Evolutionary conservation across 176 grass and related monocot species (phyloP), one percentile per base, ranked within the genome.

Genomic region (Dactylis glomerata): DNA sequence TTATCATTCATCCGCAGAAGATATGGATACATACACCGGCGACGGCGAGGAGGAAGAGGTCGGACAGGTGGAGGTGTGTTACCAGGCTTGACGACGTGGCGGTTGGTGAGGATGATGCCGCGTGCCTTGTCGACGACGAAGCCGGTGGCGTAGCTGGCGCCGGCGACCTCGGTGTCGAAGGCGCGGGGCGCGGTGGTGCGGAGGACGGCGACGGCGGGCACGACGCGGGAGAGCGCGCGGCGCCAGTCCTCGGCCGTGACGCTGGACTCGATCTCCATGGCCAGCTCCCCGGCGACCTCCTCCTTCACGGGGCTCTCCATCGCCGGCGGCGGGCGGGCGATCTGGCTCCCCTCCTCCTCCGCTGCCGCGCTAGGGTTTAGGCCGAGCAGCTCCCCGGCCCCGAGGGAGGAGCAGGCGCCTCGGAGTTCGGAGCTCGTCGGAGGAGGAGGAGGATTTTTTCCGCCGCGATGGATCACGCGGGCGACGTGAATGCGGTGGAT

Each of bases 101-200:
- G 97, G 79, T 99, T 99, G 66, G 97, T 99, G 83, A 99, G 88
- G 83, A 99, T 91, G 85, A 99, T 96, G 68, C 97, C 97, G 40
- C 88, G 88, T n/a, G 68, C 47, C 87, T 86, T 99, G 78, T 99
- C 93, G 67, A 99, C 92, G n/a, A 99, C 93, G 85, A 99, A 99
- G 22, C 93, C 96, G 27, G 96, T 99, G 81, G 96, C 96, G 44
- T 99, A 99, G 92, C 96, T 92, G 27, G 96, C 93, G 45, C 96
- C 96, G 8, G 96, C 96, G 51, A 51, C 68, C 88, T 99, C 96
- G 40, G 96, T 99, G 77, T 99, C 96, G 82, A 99, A 99, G 62
- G 93, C 96, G 59, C 93, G 88, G 22, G 91, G 86, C 32, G 96
- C 96, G 15, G 96, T 99, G 42, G 93, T 99, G 71, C 96, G 93